Base-by-base conservation (phyloP, 768 basidiomycete genomes). In the Podaxis pistillaris region DNA sequence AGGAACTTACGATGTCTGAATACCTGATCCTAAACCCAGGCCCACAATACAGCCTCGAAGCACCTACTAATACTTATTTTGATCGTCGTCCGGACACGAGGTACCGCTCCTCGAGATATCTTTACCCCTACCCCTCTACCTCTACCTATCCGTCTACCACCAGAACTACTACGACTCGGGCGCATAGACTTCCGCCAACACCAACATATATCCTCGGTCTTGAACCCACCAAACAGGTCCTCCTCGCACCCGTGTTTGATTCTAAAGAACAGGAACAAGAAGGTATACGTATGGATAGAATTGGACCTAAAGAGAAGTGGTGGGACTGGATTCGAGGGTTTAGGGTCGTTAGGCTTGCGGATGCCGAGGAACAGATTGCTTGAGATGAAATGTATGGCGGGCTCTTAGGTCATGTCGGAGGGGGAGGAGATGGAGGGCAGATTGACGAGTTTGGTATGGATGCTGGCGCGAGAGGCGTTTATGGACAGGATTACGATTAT, bases 1-100 rank as follows among this genome's bases (percentile, higher is more conserved):
- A 58, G 57, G 57, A 58, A 36, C 44, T 58, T 17, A 50, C 57
- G 2, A 58, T 58, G 57, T 49, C 57, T 2, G 57, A 58, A 37
- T 58, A 58, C 36, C 46, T 58, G 6, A 37, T 58, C 17, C 46
- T 58, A 5, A 58, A 58, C 46, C 28, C 46, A 1, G 57, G 57
- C 19, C 57, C 47, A 12, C 6, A 13, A 46, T 58, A 50, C 24
- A 41, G 38, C 22, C 56, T 30, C 11, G 56, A 57, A 15, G 55
- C 11, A 15, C 33, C 33, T 33, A 2, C 33, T 9, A 9, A 33
- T 9, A 9, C 33, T 33, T 9, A 33, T 33, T 33, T 33, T 9
- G 33, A 33, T 33, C 8, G 8, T 9, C 33, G 9, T 33, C 33
- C 8, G 33, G 33, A 2, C 33, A 33, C 33, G 7, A 33, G 8